Evolutionary conservation across 257 asterid genomes (phyloP), one percentile per base, ranked within the genome.

Genomic region (Pogostemon cablin): DNA sequence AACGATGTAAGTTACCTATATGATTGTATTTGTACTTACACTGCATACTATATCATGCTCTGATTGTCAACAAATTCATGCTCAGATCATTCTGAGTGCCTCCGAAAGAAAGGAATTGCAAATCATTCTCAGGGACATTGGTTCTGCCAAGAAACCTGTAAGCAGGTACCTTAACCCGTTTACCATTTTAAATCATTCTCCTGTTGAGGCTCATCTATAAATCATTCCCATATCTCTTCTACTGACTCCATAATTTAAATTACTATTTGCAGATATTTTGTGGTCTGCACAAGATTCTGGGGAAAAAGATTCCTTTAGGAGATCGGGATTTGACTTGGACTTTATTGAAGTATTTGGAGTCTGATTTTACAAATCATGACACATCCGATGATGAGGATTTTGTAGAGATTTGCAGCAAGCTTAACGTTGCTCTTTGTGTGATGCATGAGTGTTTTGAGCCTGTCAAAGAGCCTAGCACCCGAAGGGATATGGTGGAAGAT

Each of bases 391-490:
- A 73, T 3, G 95, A 84, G 68, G 46, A 52, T 70, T 58, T 67
- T 74, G 43, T 76, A 43, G 90, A 91, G 84, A 76, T 43, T 74
- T 84, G 77, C 79, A 81, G 87, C 86, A 86, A 87, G 84, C 95
- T 95, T 55, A 80, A 76, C 57, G 80, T 83, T 70, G 98, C 99
- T 77, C 88, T 95, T 38, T 25, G 74, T 62, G 96, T 91, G 79
- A 88, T 95, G 91, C 99, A 90, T 65, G 97, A 89, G 76, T 88
- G 96, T 74, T 95, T 95, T 67, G 88, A 95, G 69, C 90, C 98
- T 5, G 87, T 86, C 74, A 81, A 83, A 76, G 99, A 91, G 80
- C 86, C 79, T 67, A 80, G 81, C 68, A 88, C 92, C 42, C 73
- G 77, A 66, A 83, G 91, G 74, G 99, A 91, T 86, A 81, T 90